A percentile compares a stretch with the other conserved stretches of the same genome.
phyloP scores from a whole-genome alignment of 148 eudicot species.

The Persicaria tinctoria region DNA sequence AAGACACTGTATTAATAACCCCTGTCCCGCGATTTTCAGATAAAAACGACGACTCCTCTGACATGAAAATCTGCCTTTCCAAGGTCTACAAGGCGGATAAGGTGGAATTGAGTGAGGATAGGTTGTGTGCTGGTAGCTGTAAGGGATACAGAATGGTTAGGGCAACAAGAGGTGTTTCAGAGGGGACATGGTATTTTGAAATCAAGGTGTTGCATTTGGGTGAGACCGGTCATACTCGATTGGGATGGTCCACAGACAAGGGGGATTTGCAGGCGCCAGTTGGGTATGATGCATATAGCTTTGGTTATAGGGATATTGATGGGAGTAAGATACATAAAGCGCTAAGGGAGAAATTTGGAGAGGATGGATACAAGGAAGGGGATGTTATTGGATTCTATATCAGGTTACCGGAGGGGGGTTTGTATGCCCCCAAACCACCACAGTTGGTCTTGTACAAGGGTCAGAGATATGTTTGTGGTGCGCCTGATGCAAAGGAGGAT shows the following conservation, averaged over 20 bases:
- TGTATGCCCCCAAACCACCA: constrained; percentile 57
- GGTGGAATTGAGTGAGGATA: constrained; percentile 83
- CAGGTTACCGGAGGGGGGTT: constrained; percentile 71
- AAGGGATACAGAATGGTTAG: constrained; percentile 98
- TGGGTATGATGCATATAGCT: constrained; percentile 87
- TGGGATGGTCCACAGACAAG: constrained; percentile 91
- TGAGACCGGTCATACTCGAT: constrained; percentile 81
- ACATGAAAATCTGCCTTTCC: constrained; percentile 55
- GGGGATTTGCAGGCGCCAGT: constrained; percentile 99
- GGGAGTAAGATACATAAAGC: constrained; percentile 96
- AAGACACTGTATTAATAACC: constrained; percentile 45
- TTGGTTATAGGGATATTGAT: constrained; percentile 93
- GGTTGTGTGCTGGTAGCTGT: constrained; percentile 69
- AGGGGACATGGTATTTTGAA: constrained; percentile 92
- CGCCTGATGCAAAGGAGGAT: constrained; percentile 70
- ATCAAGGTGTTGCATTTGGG: constrained; percentile 69
- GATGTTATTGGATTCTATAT: constrained; percentile 94
- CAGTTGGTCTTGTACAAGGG: constrained; percentile 74
- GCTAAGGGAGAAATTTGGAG: constrained; percentile 82
- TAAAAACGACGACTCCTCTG: constrained; percentile 62
- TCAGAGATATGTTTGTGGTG: constrained; percentile 57
- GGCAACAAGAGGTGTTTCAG: constrained; percentile 82
- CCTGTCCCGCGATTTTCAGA: constrained; percentile 70
- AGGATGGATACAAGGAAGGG: constrained; percentile 79
- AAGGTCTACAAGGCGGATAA: constrained; percentile 88